Evolutionary conservation across 2,329 filamentous ascomycete species (phyloP).

Genomic region (Cladobotryum mycophilum): DNA sequence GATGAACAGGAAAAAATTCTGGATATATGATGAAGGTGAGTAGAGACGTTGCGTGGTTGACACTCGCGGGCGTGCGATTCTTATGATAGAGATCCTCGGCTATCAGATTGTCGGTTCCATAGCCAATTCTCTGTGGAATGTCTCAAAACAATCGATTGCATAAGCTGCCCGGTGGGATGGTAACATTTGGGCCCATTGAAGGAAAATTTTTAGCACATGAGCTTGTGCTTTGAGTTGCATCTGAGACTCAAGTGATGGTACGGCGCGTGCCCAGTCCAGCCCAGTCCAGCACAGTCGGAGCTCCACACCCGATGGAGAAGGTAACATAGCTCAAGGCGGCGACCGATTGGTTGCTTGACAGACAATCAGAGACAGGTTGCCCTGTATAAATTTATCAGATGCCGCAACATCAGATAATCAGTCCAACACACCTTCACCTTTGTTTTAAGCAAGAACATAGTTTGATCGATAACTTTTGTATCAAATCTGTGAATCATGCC

Average conservation of each 20-base stretch:
- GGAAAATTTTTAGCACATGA: neutral
- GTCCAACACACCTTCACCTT: neutral
- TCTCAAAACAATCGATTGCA: no score
- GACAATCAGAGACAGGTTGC: neutral
- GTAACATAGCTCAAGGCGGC: neutral
- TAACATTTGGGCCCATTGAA: no score
- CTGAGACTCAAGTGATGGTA: neutral
- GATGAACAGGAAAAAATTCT: no score
- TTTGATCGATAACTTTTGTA: neutral
- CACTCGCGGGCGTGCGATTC: no score
- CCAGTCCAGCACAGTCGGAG: neutral
- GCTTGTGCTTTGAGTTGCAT: neutral
- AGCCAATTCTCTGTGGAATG: no score
- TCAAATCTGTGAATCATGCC: constrained; percentile 6
- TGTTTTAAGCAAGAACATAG: neutral
- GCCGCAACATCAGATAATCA: neutral
- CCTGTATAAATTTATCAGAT: neutral
- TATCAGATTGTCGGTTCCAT: no score
- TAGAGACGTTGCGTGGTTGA: no score
- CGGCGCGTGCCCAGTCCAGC: neutral
- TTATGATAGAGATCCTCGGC: no score
- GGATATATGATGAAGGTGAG: no score
- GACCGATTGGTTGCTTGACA: no score
- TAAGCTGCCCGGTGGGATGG: no score
- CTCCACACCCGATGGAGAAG: constrained; percentile 7